Evolutionary conservation across 805 yeast species (phyloP).

Genomic region (Candida manassasensis): DNA sequence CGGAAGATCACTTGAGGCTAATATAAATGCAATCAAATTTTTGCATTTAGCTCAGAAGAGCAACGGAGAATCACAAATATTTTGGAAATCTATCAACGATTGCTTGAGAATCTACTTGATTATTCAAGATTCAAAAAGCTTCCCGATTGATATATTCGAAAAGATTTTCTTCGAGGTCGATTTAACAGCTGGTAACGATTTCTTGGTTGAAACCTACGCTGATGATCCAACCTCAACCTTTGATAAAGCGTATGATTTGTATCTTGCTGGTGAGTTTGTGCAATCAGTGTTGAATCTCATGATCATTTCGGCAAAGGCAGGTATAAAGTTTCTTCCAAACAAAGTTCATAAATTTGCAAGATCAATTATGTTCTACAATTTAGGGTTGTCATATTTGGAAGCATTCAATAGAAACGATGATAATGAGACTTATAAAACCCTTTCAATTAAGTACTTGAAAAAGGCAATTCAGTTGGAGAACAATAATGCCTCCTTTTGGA

Average conservation of each 20-base stretch:
- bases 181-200: slow-evolving; percentile 9
- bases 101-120: slow-evolving; percentile 48
- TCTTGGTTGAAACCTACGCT: slow-evolving; percentile 18
- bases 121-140: slow-evolving; percentile 48
- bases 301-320: slow-evolving; percentile 45
- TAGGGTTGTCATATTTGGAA: slow-evolving; percentile 62
- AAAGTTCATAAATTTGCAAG: slow-evolving; percentile 45
- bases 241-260: slow-evolving; percentile 17
- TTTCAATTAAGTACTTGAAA: slow-evolving; percentile 56
- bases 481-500: slow-evolving; percentile 72
- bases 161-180: slow-evolving; percentile 15
- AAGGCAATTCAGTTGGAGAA: slow-evolving; percentile 69
- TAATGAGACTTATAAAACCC: slow-evolving; percentile 32
- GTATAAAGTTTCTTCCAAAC: slow-evolving; percentile 30
- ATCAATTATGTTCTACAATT: slow-evolving; percentile 57
- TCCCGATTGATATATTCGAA: slow-evolving; percentile 40
- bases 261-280: slow-evolving; percentile 11
- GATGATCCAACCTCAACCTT: slow-evolving; percentile 10
- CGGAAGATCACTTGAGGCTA: slow-evolving; percentile 55
- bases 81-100: slow-evolving; percentile 67
- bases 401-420: slow-evolving; percentile 18
- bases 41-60: slow-evolving; percentile 33
- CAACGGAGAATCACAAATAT: slow-evolving; percentile 39
- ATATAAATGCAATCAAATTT: slow-evolving; percentile 42
- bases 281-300: slow-evolving; percentile 38